Base-by-base conservation (phyloP, 129 eudicot genomes). In the Chrysanthemum lavandulifolium region DNA sequence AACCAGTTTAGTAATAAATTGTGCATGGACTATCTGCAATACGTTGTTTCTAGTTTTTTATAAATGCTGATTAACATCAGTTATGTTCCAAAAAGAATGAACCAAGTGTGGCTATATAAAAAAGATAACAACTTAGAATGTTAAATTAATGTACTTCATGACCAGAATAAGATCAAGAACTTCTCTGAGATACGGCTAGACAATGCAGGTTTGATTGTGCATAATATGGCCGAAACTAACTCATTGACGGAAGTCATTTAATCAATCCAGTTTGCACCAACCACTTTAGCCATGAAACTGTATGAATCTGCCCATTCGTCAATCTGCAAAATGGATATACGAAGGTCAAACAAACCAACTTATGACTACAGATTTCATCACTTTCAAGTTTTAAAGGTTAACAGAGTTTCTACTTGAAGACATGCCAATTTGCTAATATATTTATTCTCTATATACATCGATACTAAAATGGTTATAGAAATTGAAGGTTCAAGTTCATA, bases 291-390 rank as follows among this genome's bases (percentile, higher is more conserved):
- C 84, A 80, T 80, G 84, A 80, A 80, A 36, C 84, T 33, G 19
- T 69, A 80, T 14, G 84, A 75, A 76, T 80, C 84, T 21, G 84
- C 80, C 80, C 80, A 80, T 75, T 80, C 84, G 48, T 80, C 84
- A 63, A 80, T 80, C 84, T 80, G 73, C 69, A 80, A 69, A 61
- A 74, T 13, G 15, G 16, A 51, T 15, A 76, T 19, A 10, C 2
- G 14, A 71, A 43, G 55, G 67, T 55, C 11, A 66, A 75, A 57
- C 18, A 63, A 47, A 50, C 8, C 4, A 31, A 31, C 36, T 0
- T 31, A 31, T 31, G 36, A 31, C 36, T 40, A 0, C 1, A 1
- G 0, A 6, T 6, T 40, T 40, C 47, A 40, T 40, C 47, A 7
- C 47, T 40, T 40, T 0, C 58, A 36, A 11, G 6, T 31, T 50